These are phyloP conservation scores for Hygrocybe coccinea DNA, from an alignment of 768 basidiomycete genomes.

Conservation along the genomic window DNA sequence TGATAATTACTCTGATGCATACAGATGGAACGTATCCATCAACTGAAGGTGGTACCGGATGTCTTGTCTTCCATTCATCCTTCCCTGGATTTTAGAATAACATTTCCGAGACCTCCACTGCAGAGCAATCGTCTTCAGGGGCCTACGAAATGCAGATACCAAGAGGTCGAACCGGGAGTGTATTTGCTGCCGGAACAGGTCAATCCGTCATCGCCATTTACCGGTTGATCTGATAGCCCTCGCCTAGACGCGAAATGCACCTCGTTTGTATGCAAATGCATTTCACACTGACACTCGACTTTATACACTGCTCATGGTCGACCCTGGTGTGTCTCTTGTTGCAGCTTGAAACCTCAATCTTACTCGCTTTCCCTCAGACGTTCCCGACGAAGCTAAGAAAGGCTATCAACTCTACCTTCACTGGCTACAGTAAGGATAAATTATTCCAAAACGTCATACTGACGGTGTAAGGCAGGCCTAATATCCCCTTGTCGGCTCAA, in stretches of 20 bases:
- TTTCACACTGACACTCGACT: slow-evolving; percentile 77
- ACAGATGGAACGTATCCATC: slow-evolving; percentile 89
- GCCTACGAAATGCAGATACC: slow-evolving; percentile 30
- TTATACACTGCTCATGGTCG: slow-evolving; percentile 87
- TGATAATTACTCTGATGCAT: not conserved
- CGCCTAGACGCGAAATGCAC: slow-evolving; percentile 57
- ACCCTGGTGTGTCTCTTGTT: slow-evolving; percentile 52
- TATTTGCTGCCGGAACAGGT: slow-evolving; percentile 70
- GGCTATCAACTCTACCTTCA: slow-evolving; percentile 74
- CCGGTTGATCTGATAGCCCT: not conserved
- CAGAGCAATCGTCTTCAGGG: slow-evolving; percentile 21
- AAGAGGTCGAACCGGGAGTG: slow-evolving; percentile 63
- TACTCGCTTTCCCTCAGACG: slow-evolving; percentile 45
- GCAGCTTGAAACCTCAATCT: not conserved
- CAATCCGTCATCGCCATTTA: slow-evolving; percentile 11
- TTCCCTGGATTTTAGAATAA: slow-evolving; percentile 67
- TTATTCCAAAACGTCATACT: slow-evolving; percentile 4
- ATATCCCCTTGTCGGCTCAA: slow-evolving; percentile 70
- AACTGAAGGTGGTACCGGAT: slow-evolving; percentile 90
- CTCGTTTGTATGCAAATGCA: slow-evolving; percentile 64
- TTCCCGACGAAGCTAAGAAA: slow-evolving; percentile 65
- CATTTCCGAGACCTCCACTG: slow-evolving; percentile 33
- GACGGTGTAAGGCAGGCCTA: slow-evolving; percentile 49
- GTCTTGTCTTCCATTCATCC: slow-evolving; percentile 68
- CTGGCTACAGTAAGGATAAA: slow-evolving; percentile 68